A percentile compares a stretch with the other conserved stretches of the same genome.
Evolutionary conservation across 805 yeast genomes (phyloP).

Genomic region (Ogataea saltuana): DNA sequence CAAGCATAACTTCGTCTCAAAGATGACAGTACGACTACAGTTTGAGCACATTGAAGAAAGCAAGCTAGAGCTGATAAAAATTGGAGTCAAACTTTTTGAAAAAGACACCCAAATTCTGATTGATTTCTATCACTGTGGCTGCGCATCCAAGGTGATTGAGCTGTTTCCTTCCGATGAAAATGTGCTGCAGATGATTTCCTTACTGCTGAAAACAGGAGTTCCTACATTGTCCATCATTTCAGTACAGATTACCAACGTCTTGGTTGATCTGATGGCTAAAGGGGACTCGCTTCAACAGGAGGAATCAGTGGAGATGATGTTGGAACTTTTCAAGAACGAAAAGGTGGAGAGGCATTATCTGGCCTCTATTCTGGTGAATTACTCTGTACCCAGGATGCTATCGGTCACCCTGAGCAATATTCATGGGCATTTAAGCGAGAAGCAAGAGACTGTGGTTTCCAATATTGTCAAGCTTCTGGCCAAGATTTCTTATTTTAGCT

Average conservation of each 20-base stretch:
- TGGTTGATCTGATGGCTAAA: slow-evolving; percentile 9
- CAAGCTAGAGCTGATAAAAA: slow-evolving; percentile 18
- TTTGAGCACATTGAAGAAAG: slow-evolving; percentile 15
- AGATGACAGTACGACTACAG: slow-evolving; percentile 11
- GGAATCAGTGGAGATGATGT: slow-evolving; percentile 12
- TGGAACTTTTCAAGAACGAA: slow-evolving; percentile 18
- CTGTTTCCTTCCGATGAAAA: slow-evolving; percentile 12
- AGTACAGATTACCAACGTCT: slow-evolving; percentile 9
- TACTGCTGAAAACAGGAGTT: slow-evolving; percentile 13
- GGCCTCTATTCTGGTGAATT: slow-evolving; percentile 11
- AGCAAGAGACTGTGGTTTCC: slow-evolving; percentile 10
- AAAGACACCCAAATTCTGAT: slow-evolving; percentile 15
- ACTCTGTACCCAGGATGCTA: slow-evolving; percentile 11
- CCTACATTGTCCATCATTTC: slow-evolving; percentile 15
- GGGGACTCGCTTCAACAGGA: slow-evolving; percentile 15
- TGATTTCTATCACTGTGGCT: slow-evolving; percentile 22
- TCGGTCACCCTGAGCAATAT: slow-evolving; percentile 14
- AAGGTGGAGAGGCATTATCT: slow-evolving; percentile 15
- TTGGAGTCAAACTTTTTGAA: slow-evolving; percentile 17
- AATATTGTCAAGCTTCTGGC: slow-evolving; percentile 14
- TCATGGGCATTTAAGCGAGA: slow-evolving; percentile 18
- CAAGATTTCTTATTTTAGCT: slow-evolving; percentile 17
- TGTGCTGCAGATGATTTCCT: slow-evolving; percentile 9
- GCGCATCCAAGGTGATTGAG: slow-evolving; percentile 12
- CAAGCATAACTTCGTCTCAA: slow-evolving; percentile 14